Evolutionary conservation across 129 eudicot species (phyloP).

Genomic region (Pittosporum tobira): DNA sequence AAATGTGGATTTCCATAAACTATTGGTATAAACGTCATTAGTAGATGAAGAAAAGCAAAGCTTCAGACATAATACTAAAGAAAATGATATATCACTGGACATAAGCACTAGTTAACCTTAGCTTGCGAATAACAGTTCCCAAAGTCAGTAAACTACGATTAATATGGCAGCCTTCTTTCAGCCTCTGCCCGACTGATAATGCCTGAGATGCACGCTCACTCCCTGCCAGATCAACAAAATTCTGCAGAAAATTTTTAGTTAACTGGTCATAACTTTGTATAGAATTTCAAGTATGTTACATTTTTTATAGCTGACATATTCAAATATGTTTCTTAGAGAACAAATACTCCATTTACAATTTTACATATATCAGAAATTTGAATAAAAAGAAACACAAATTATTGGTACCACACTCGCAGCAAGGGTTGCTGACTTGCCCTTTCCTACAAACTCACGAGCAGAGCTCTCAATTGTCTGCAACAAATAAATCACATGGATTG

Average conservation of each 20-base stretch:
- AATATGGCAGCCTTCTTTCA: constrained; percentile 98
- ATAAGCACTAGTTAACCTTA: constrained; percentile 39
- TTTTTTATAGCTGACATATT: no score
- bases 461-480: constrained; percentile 98
- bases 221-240: constrained; percentile 95
- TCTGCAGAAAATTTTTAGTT: constrained; percentile 40
- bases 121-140: constrained; percentile 92
- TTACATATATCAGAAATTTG: neutral
- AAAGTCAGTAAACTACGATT: constrained; percentile 91
- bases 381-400: constrained; percentile 3
- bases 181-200: constrained; percentile 77
- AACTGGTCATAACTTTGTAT: neutral
- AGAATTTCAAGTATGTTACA: neutral
- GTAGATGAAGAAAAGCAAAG: neutral
- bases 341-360: neutral
- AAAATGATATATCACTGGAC: neutral
- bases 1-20: neutral
- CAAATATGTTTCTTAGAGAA: neutral
- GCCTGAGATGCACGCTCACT: constrained; percentile 99
- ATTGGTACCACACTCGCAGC: constrained; percentile 88
- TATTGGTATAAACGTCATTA: neutral
- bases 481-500: constrained; percentile 14
- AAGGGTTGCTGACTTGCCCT: constrained; percentile 86
- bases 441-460: constrained; percentile 92
- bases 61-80: neutral